Evolutionary conservation across 2,329 filamentous ascomycete genomes (phyloP), one percentile per base, ranked within the genome.

Genomic region (Beauveria caledonica): DNA sequence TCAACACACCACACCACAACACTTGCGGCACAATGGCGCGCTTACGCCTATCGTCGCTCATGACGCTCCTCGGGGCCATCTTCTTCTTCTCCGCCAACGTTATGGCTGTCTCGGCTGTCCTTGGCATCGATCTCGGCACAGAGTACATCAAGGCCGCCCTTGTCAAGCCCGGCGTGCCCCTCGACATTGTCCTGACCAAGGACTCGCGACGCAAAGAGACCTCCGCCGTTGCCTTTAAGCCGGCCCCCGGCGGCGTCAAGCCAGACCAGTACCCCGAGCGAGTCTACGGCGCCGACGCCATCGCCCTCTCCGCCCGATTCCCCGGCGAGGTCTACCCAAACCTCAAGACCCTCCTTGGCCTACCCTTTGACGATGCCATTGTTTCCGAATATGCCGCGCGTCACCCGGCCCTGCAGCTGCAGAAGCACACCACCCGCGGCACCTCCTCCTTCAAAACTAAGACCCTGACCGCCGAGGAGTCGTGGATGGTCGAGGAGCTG

Each of bases 171-270:
- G 94, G 94, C 63, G 93, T 96, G 57, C 94, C 94, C 11, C 90
- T 99, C 71, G 94, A 99, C 67, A 97, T 99, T 66, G 93, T 99
- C 73, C 83, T 97, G 60, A 97, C 92, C 33, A 99, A 97, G 73
- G 94, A 99, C 77, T 97, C 94, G 33, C 90, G 96, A 74, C 88
- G 94, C 70, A 99, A 99, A 80, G 94, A 99, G 74, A 84, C 84
- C 25, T 90, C 92, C 2, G 92, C 92, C 46, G 86, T 99, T 66
- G 89, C 91, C 48, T 97, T 99, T 78, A 97, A 99, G 77, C 91
- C 92, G 42, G 81, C 85, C n/a, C 83, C 83, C 67, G 78, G 82
- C 68, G 83, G 82, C 59, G 79, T 84, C 62, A 82, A 83, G 68
- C 78, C 79, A 66, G 86, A 84, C 58, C 76, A 78, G 19, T 97